Conservation (phyloP, 805 yeast species). For the Candida coquimbonensis region DNA sequence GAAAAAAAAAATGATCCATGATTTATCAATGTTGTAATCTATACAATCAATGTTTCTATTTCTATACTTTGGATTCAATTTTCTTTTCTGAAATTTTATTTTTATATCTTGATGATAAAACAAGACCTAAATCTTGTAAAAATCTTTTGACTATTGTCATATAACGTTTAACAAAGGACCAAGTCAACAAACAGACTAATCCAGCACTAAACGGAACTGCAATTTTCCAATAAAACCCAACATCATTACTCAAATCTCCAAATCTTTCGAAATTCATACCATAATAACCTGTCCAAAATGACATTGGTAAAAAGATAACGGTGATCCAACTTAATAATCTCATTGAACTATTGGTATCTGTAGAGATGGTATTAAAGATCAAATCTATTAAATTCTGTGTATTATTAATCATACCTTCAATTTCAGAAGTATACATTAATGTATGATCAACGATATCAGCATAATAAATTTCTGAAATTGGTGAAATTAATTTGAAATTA, state of each 20-base stretch:
- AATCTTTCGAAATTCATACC: conserved; percentile 38
- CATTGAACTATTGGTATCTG: conserved; percentile 49
- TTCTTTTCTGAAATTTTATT: no score
- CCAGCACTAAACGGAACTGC: conserved; percentile 33
- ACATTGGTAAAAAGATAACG: conserved; percentile 50
- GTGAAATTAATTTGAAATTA: conserved; percentile 28
- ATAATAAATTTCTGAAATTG: conserved; percentile 39
- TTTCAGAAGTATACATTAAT: conserved; percentile 42
- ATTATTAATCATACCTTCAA: conserved; percentile 46
- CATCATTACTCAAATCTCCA: conserved; percentile 27
- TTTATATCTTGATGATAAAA: background rate
- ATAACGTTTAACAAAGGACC: conserved; percentile 17
- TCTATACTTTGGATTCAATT: background rate
- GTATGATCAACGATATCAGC: conserved; percentile 54
- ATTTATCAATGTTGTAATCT: background rate
- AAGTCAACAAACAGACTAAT: conserved; percentile 30
- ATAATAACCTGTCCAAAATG: conserved; percentile 56
- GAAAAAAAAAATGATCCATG: background rate
- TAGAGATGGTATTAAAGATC: conserved; percentile 51
- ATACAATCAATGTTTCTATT: background rate
- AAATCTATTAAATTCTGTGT: conserved; percentile 44
- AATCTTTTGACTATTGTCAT: conserved; percentile 7
- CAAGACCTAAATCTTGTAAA: background rate
- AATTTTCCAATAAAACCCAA: conserved; percentile 24
- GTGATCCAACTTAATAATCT: conserved; percentile 47